Evolutionary conservation across 306 rosid species (phyloP).

Genomic region (Fragaria vesca): DNA sequence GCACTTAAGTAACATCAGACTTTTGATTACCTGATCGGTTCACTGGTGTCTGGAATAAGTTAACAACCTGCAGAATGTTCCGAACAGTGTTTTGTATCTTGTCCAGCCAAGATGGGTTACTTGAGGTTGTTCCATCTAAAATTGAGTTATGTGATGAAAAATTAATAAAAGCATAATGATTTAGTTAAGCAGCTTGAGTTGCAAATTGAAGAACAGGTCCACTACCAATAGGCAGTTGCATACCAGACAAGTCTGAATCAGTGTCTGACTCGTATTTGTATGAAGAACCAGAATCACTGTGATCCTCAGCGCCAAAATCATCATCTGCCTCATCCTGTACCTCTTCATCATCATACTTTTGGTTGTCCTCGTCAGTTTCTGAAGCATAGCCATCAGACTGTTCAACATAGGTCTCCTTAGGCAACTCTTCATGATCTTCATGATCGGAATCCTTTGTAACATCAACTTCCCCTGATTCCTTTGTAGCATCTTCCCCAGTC

Average conservation of each 20-base stretch:
- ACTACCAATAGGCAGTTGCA: constrained; percentile 23
- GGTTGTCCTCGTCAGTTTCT: constrained; percentile 72
- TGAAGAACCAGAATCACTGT: constrained; percentile 55
- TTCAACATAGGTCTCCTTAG: constrained; percentile 41
- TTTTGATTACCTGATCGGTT: constrained; percentile 71
- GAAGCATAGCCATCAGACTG: constrained; percentile 77
- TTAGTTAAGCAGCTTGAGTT: constrained; percentile 1
- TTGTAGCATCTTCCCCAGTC: constrained; percentile 73
- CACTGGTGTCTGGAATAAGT: constrained; percentile 85
- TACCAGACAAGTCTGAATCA: constrained; percentile 72
- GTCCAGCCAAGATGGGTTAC: constrained; percentile 81
- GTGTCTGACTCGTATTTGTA: constrained; percentile 56
- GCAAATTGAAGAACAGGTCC: constrained; percentile 19
- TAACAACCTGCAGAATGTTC: constrained; percentile 62
- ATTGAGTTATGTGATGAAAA: constrained; percentile 3
- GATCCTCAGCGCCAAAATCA: constrained; percentile 54
- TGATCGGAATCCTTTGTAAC: constrained; percentile 31
- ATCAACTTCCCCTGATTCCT: constrained; percentile 45
- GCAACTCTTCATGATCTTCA: constrained; percentile 45
- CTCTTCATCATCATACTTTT: constrained; percentile 50
- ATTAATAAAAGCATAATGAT: not conserved
- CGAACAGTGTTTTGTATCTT: constrained; percentile 72
- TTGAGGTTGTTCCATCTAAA: constrained; percentile 52
- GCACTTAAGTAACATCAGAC: constrained; percentile 14
- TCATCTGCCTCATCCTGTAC: constrained; percentile 56